Base-by-base conservation (phyloP, 2,329 filamentous ascomycete species). In the Exophiala viscosa region DNA sequence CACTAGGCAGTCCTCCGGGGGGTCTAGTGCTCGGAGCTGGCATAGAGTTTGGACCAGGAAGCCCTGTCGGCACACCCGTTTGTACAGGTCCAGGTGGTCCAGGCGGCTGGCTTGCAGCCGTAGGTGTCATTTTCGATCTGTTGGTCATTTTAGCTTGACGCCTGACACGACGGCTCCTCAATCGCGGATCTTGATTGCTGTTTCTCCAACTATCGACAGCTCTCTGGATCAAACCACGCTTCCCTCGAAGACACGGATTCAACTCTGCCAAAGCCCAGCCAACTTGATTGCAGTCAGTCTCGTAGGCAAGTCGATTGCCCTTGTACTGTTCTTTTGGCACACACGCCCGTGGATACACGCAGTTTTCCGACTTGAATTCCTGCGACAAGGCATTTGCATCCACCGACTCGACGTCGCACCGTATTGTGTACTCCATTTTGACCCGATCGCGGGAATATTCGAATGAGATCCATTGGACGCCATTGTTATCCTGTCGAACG, bases 391-490 rank as follows among this genome's bases (percentile, higher is more conserved):
- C 85, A 50, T 96, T 90, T 40, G 92, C 90, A 66, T 91, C 90
- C 57, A 99, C 90, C 0, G 91, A 96, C 73, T 97, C 93, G 15
- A 97, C 93, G 64, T 97, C 93, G 69, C 93, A 97, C 47, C 93
- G 86, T 65, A 99, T 99, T 1, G 91, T 96, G 73, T 99, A 99
- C 72, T 97, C 91, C 90, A 97, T 96, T 82, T 99, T 99, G 62
- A 97, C 91, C 41, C 92, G 82, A 67, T 99, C 92, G 55, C 92
- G 84, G 9, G 92, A 97, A 69, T 99, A 99, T 70, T 99, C 93
- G 58, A 97, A 99, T 0, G 90, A 90, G 65, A 97, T 97, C 93
- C 93, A 97, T 70, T 97, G 93, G 5, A 97, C 92, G 7, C 93
- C 93, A 62, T 96, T 97, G 66, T 89, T 87, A 65, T 97, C 93